Percentiles rank a stretch among this genome's conserved stretches.
Evolutionary conservation across 495 filamentous ascomycete species (phyloP).

Genomic region (Lophiotrema nucula): DNA sequence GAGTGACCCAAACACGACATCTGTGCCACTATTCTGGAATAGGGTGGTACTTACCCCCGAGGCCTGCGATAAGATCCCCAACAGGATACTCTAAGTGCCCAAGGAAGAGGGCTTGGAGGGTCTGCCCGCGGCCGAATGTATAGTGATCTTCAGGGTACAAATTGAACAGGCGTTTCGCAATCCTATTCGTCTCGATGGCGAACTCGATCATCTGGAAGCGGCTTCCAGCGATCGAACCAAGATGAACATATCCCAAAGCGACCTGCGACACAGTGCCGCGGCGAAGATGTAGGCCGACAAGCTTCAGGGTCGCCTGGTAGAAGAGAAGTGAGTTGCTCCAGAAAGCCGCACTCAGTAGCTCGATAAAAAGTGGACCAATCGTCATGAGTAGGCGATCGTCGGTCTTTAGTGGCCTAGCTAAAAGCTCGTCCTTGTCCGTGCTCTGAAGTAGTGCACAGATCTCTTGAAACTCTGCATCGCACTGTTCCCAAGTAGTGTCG

Average conservation of each 20-base stretch:
- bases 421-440: slow-evolving; percentile 56
- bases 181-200: slow-evolving; percentile 60
- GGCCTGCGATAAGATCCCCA: slow-evolving; percentile 54
- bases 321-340: slow-evolving; percentile 76
- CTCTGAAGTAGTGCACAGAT: slow-evolving; percentile 58
- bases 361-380: slow-evolving; percentile 70
- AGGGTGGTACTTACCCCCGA: slow-evolving; percentile 51
- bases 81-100: slow-evolving; percentile 69
- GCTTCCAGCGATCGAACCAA: slow-evolving; percentile 69
- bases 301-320: slow-evolving; percentile 70
- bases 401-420: slow-evolving; percentile 49
- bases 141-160: slow-evolving; percentile 62
- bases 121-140: slow-evolving; percentile 67
- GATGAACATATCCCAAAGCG: slow-evolving; percentile 71
- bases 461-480: slow-evolving; percentile 67
- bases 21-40: too few species aligned
- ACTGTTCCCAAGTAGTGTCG: slow-evolving; percentile 67
- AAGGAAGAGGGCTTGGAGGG: slow-evolving; percentile 70
- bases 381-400: slow-evolving; percentile 58
- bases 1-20: too few species aligned
- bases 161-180: slow-evolving; percentile 66
- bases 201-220: slow-evolving; percentile 73
- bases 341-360: slow-evolving; percentile 76
- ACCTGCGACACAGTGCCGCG: slow-evolving; percentile 70
- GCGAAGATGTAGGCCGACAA: slow-evolving; percentile 66